A percentile compares a stretch with the other conserved stretches of the same genome.
phyloP scores from a whole-genome alignment of 805 yeast genomes.

The Wickerhamomyces hampshirensis region DNA sequence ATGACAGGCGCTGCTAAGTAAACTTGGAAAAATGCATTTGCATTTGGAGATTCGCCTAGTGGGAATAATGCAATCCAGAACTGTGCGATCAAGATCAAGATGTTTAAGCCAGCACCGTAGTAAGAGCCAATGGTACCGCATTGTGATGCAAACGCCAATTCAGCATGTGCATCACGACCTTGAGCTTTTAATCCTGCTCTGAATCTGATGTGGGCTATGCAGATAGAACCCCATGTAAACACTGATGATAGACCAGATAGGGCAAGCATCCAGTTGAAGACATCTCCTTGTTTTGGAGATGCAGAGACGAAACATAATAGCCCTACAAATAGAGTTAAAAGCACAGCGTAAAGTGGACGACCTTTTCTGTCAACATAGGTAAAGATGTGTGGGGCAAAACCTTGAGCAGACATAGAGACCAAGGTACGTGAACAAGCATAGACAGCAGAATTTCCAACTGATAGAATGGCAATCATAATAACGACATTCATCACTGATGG shows the following conservation, averaged over 20 bases:
- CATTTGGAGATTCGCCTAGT: slow-evolving; percentile 27
- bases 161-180: slow-evolving; percentile 60
- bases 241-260: slow-evolving; percentile 73
- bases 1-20: slow-evolving; percentile 40
- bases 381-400: slow-evolving; percentile 44
- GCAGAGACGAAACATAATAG: slow-evolving; percentile 60
- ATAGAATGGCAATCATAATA: slow-evolving; percentile 54
- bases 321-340: slow-evolving; percentile 42
- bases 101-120: slow-evolving; percentile 54
- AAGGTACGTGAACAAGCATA: slow-evolving; percentile 53
- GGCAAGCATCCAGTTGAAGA: slow-evolving; percentile 75
- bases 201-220: slow-evolving; percentile 64
- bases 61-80: slow-evolving; percentile 63
- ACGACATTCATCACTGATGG: slow-evolving; percentile 60
- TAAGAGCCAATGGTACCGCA: slow-evolving; percentile 65
- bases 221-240: slow-evolving; percentile 75
- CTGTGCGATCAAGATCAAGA: slow-evolving; percentile 65
- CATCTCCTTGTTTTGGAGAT: slow-evolving; percentile 46
- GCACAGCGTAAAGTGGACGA: slow-evolving; percentile 49
- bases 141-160: slow-evolving; percentile 65
- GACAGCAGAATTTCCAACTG: slow-evolving; percentile 45
- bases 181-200: slow-evolving; percentile 52
- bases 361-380: slow-evolving; percentile 45
- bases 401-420: slow-evolving; percentile 46
- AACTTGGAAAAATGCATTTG: slow-evolving; percentile 32